Conservation (phyloP, 495 filamentous ascomycete genomes). For the Talaromyces nanjingensis region DNA sequence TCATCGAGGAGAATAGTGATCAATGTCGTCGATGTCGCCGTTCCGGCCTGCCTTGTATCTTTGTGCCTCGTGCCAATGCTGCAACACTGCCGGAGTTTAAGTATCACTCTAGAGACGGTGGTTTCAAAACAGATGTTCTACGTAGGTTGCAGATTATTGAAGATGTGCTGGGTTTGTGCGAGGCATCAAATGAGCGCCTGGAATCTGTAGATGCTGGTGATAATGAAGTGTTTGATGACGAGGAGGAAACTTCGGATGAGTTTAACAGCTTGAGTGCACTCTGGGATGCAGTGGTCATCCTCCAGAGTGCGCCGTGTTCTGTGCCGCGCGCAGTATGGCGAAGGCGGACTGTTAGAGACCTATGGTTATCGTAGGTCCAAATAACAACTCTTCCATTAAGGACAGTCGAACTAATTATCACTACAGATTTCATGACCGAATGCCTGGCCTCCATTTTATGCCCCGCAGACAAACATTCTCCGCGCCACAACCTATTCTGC, state of each 20-base stretch:
- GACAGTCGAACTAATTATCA: not conserved
- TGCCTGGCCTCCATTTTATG: conserved; percentile 10
- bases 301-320: conserved; percentile 1
- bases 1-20: conserved; percentile 15
- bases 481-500: conserved; percentile 8
- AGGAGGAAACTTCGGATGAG: not conserved
- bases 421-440: conserved; percentile 6
- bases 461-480: conserved; percentile 8
- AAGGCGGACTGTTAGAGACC: conserved; percentile 1
- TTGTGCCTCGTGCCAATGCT: conserved; percentile 23
- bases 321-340: conserved; percentile 4
- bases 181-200: not conserved
- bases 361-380: conserved; percentile 7
- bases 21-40: conserved; percentile 19
- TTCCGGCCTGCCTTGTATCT: conserved; percentile 19
- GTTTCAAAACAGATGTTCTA: conserved; percentile 7
- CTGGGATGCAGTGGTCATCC: conserved; percentile 6
- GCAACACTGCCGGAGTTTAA: conserved; percentile 7
- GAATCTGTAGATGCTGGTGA: not conserved
- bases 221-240: not conserved
- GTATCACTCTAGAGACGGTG: not conserved
- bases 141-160: conserved; percentile 8
- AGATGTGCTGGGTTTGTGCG: not conserved
- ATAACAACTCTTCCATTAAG: not conserved
- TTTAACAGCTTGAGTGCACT: conserved; percentile 5